phyloP scores from a whole-genome alignment of 192 early-diverging fungal species.

The Glomus cerebriforme region DNA sequence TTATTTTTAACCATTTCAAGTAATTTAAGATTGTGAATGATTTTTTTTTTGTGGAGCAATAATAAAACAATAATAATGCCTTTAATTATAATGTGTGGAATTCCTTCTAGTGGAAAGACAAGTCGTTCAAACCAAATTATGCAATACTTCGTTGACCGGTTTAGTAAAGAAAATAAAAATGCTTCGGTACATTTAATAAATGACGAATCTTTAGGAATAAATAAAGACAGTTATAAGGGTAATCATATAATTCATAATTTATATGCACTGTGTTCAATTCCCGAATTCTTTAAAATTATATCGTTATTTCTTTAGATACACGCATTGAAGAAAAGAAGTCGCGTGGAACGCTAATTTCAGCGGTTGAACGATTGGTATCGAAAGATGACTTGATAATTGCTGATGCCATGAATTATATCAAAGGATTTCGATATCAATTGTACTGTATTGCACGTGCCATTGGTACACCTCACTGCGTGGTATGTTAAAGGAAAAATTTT shows the following conservation, averaged over 20 bases:
- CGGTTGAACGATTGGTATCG: slow-evolving; percentile 82
- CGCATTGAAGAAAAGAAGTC: slow-evolving; percentile 84
- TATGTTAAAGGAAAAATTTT: slow-evolving; percentile 37
- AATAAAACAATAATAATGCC: too few species aligned
- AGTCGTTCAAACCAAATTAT: slow-evolving; percentile 75
- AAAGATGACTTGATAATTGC: slow-evolving; percentile 89
- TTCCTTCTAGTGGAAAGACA: slow-evolving; percentile 91
- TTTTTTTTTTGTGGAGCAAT: too few species aligned
- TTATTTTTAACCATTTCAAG: too few species aligned
- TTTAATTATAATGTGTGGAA: slow-evolving; percentile 83
- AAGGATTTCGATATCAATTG: slow-evolving; percentile 97
- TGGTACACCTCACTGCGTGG: slow-evolving; percentile 84
- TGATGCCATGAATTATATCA: slow-evolving; percentile 98
- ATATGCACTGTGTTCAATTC: slow-evolving; percentile 32
- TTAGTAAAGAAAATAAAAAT: slow-evolving; percentile 39
- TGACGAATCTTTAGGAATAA: slow-evolving; percentile 72
- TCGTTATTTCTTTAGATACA: slow-evolving; percentile 28
- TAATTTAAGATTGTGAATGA: too few species aligned
- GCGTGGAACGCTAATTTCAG: slow-evolving; percentile 82
- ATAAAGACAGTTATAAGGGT: slow-evolving; percentile 66
- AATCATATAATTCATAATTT: slow-evolving; percentile 35
- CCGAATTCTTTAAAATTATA: not conserved
- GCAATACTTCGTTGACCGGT: slow-evolving; percentile 50
- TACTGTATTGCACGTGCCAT: slow-evolving; percentile 86
- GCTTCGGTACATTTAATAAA: slow-evolving; percentile 70